A percentile compares a stretch with the other conserved stretches of the same genome.
phyloP scores from a whole-genome alignment of 305 asterid genomes.

The Fraxinus sp. region DNA sequence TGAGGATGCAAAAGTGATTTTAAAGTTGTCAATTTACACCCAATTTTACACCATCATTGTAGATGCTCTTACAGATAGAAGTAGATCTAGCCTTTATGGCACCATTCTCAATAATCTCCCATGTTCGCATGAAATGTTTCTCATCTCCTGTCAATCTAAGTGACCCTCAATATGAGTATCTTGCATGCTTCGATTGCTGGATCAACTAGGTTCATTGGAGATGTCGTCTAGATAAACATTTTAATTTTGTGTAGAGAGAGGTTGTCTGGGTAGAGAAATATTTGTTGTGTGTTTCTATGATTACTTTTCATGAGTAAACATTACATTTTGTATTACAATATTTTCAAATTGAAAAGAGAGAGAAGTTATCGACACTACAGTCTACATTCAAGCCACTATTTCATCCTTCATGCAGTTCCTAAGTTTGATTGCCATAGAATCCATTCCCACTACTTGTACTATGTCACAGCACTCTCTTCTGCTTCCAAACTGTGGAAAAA shows the following conservation, averaged over 20 bases:
- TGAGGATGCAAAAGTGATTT: too few relatives aligned
- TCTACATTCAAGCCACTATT: constrained; percentile 32
- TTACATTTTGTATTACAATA: background rate
- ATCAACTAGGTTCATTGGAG: background rate
- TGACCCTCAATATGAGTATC: background rate
- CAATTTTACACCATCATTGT: too few relatives aligned
- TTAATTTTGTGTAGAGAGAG: background rate
- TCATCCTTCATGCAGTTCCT: constrained; percentile 40
- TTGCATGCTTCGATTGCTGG: background rate
- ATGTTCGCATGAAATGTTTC: too few relatives aligned
- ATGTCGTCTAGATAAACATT: background rate
- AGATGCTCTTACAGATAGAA: too few relatives aligned
- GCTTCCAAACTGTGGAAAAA: constrained; percentile 32
- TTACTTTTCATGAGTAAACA: background rate
- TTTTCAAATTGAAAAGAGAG: background rate
- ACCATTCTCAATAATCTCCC: background rate
- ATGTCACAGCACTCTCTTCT: constrained; percentile 58
- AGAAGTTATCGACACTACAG: background rate
- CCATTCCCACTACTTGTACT: constrained; percentile 34
- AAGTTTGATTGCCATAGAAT: constrained; percentile 36
- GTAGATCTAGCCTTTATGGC: background rate
- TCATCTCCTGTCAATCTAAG: background rate
- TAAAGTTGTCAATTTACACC: too few relatives aligned
- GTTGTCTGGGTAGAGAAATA: background rate
- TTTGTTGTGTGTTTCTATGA: background rate